Evolutionary conservation across 106 monocot genomes (phyloP).

Genomic region (Iris macrosiphon): DNA sequence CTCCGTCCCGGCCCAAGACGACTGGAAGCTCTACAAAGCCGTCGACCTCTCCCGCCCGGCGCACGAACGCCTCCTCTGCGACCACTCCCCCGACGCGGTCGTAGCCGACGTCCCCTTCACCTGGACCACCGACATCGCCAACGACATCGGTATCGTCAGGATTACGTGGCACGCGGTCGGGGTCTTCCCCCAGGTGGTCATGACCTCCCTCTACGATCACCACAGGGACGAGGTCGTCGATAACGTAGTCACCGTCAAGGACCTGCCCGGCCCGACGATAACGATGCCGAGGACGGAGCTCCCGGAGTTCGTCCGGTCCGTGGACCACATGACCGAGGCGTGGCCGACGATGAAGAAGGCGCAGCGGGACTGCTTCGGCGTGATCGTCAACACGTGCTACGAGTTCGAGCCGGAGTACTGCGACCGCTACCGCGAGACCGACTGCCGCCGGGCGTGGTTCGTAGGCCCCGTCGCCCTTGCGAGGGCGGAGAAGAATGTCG

Average conservation of each 20-base stretch:
- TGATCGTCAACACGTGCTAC: slow-evolving; percentile 40
- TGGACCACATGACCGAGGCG: slow-evolving; percentile 8
- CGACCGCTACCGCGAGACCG: slow-evolving; percentile 20
- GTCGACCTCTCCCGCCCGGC: slow-evolving; percentile 13
- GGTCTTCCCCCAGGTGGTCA: slow-evolving; percentile 41
- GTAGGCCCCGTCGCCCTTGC: slow-evolving; percentile 33
- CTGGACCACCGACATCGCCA: slow-evolving; percentile 30
- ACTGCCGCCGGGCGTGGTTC: slow-evolving; percentile 23
- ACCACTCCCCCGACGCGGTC: slow-evolving; percentile 42
- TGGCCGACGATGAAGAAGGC: slow-evolving; percentile 24
- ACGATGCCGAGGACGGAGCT: slow-evolving; percentile 26
- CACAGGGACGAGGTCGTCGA: not conserved
- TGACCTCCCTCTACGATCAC: slow-evolving; percentile 20
- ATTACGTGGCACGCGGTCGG: slow-evolving; percentile 40
- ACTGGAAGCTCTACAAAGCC: slow-evolving; percentile 33
- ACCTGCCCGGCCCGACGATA: not conserved
- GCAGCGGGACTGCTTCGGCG: slow-evolving; percentile 23
- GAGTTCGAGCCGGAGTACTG: slow-evolving; percentile 32
- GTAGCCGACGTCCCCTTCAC: slow-evolving; percentile 41
- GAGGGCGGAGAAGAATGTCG: slow-evolving; percentile 4
- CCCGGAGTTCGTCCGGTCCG: slow-evolving; percentile 22
- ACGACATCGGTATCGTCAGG: slow-evolving; percentile 39
- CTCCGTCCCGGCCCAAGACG: slow-evolving; percentile 16
- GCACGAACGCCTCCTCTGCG: slow-evolving; percentile 24
- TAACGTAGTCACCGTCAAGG: not conserved